A percentile compares a stretch with the other conserved stretches of the same genome.
Evolutionary conservation across 768 basidiomycete genomes (phyloP).

Genomic region (Suillus cothurnatus): DNA sequence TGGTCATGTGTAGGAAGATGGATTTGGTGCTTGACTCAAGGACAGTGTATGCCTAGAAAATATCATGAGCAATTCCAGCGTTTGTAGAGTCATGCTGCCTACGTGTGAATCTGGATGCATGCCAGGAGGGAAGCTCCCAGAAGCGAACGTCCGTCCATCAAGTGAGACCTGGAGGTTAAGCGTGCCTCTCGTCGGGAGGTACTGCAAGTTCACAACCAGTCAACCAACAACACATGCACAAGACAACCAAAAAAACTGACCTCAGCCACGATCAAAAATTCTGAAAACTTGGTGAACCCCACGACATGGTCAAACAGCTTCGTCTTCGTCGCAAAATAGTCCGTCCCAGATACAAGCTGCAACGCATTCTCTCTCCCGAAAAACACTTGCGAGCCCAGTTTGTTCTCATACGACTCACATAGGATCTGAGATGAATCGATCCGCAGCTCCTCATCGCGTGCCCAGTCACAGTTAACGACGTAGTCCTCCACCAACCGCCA

Average conservation of each 20-base stretch:
- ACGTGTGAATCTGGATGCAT: slow-evolving; percentile 92
- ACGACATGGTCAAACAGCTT: slow-evolving; percentile 87
- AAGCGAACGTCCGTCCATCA: slow-evolving; percentile 83
- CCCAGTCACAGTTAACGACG: slow-evolving; percentile 92
- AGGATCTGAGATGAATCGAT: slow-evolving; percentile 88
- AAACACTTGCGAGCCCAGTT: slow-evolving; percentile 73
- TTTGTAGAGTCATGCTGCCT: slow-evolving; percentile 29
- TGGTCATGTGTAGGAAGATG: slow-evolving; percentile 95
- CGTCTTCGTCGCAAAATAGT: slow-evolving; percentile 71
- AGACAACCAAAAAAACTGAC: slow-evolving; percentile 43
- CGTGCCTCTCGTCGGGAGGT: slow-evolving; percentile 52
- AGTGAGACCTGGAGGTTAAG: slow-evolving; percentile 91
- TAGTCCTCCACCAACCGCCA: slow-evolving; percentile 86
- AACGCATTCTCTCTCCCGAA: slow-evolving; percentile 60
- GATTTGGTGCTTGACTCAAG: slow-evolving; percentile 93
- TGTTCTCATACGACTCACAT: slow-evolving; percentile 86
- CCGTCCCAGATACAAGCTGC: slow-evolving; percentile 74
- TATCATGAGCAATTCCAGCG: neutral
- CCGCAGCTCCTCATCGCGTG: slow-evolving; percentile 72
- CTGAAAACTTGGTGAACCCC: slow-evolving; percentile 96
- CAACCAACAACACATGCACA: slow-evolving; percentile 23
- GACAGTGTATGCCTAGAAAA: slow-evolving; percentile 80
- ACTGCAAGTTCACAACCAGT: slow-evolving; percentile 35
- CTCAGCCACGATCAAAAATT: slow-evolving; percentile 95
- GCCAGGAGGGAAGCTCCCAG: slow-evolving; percentile 86